A percentile compares a stretch with the other conserved stretches of the same genome.
Conservation (phyloP, 2,329 filamentous ascomycete species). For the Zymoseptoria tritici region DNA sequence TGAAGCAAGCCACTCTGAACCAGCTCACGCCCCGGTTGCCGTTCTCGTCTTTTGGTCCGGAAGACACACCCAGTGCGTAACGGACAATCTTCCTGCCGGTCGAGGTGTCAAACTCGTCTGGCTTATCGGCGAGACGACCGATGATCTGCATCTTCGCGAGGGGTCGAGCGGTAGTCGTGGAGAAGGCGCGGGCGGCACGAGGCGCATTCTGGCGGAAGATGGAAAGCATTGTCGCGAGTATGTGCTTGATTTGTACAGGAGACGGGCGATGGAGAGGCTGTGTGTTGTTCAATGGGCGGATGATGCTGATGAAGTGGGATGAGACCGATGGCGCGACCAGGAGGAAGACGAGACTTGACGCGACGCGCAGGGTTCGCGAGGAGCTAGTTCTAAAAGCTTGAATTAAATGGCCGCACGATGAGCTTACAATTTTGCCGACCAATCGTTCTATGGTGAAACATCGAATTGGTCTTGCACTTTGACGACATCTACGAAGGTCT, state of each 20-base stretch:
- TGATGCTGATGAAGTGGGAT: background rate
- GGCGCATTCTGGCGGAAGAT: slow-evolving; percentile 40
- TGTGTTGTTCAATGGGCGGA: background rate
- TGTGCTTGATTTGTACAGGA: slow-evolving; percentile 2
- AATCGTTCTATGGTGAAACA: background rate
- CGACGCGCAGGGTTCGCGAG: background rate
- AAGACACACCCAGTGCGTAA: slow-evolving; percentile 67
- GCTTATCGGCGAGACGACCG: slow-evolving; percentile 72
- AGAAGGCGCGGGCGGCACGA: slow-evolving; percentile 62
- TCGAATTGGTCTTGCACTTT: background rate
- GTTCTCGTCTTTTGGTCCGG: slow-evolving; percentile 58
- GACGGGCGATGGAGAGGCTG: background rate
- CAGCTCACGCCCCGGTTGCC: slow-evolving; percentile 68
- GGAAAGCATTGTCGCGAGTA: slow-evolving; percentile 38
- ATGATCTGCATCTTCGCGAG: slow-evolving; percentile 79
- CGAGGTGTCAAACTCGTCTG: slow-evolving; percentile 65
- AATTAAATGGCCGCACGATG: background rate
- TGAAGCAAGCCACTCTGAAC: slow-evolving; percentile 73
- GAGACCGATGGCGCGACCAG: background rate
- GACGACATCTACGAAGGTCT: background rate
- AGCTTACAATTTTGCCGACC: background rate
- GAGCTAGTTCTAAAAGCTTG: background rate
- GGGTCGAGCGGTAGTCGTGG: slow-evolving; percentile 54
- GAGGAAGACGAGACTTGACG: background rate
- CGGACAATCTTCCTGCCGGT: slow-evolving; percentile 66